phyloP scores from a whole-genome alignment of 768 basidiomycete species.

The Nidula microcarpa region DNA sequence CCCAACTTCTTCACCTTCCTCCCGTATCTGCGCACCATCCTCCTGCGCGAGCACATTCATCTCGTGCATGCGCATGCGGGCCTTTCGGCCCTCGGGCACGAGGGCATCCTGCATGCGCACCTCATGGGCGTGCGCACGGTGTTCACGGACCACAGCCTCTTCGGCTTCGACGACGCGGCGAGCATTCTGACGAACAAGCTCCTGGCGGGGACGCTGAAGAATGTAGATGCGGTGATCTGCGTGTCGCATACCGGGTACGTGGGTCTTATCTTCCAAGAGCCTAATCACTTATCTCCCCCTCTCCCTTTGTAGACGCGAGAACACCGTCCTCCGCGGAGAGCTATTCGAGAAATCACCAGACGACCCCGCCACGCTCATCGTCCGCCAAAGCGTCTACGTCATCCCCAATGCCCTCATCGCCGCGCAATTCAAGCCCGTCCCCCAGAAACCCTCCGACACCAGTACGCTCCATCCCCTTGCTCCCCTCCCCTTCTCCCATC shows the following conservation, averaged over 20 bases:
- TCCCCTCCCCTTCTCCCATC: no score
- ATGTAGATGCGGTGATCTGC: constrained; percentile 93
- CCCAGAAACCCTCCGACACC: constrained; percentile 42
- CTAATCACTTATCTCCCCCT: neutral
- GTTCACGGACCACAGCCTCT: constrained; percentile 96
- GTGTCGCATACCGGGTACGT: constrained; percentile 92
- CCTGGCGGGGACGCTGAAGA: constrained; percentile 77
- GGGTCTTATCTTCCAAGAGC: neutral
- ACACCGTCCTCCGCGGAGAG: constrained; percentile 86
- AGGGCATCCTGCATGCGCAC: constrained; percentile 87
- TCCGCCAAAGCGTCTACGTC: constrained; percentile 72
- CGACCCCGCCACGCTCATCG: constrained; percentile 38
- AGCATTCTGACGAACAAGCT: constrained; percentile 98
- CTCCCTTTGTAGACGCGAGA: constrained; percentile 75
- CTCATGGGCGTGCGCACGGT: constrained; percentile 85
- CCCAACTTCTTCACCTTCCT: constrained; percentile 92
- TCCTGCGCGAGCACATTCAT: constrained; percentile 81
- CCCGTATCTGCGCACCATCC: constrained; percentile 87
- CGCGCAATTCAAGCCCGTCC: constrained; percentile 76
- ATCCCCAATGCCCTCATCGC: constrained; percentile 92
- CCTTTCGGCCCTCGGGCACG: constrained; percentile 87
- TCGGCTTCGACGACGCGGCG: constrained; percentile 95
- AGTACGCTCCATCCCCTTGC: constrained; percentile 37
- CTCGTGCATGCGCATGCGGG: constrained; percentile 91
- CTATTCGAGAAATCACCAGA: constrained; percentile 55